These are phyloP conservation scores for Avena eriantha DNA, from an alignment of 176 grass and related monocot species.

Conservation along the genomic window DNA sequence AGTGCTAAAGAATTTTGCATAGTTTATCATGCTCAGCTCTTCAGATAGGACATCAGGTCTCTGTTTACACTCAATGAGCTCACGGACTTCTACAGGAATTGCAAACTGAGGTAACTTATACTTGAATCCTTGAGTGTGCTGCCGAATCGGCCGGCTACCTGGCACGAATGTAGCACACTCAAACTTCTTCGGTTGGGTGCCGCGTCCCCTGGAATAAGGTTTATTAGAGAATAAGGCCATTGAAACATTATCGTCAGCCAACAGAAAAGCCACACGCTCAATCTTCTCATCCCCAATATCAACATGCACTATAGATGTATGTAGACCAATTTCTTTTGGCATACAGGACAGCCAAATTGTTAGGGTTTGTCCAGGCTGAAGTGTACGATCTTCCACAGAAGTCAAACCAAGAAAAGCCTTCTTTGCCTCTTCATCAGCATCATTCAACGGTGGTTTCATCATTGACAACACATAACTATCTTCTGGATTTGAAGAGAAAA, in stretches of 20 bases:
- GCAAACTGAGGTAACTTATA: conserved; percentile 73
- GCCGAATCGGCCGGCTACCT: conserved; percentile 54
- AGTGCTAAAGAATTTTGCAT: conserved; percentile 68
- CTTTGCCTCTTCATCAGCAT: conserved; percentile 53
- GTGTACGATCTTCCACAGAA: conserved; percentile 73
- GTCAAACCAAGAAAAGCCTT: conserved; percentile 64
- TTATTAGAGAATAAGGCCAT: conserved; percentile 70
- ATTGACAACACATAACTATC: conserved; percentile 80
- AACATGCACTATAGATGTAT: conserved; percentile 88
- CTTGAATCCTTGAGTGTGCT: conserved; percentile 61
- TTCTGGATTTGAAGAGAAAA: conserved; percentile 90
- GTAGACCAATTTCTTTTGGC: conserved; percentile 86
- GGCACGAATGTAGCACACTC: conserved; percentile 59
- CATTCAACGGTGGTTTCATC: conserved; percentile 75
- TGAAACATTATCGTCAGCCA: conserved; percentile 83
- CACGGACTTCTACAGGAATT: conserved; percentile 65
- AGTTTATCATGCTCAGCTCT: conserved; percentile 66
- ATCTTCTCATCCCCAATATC: conserved; percentile 84
- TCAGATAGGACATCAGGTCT: conserved; percentile 64
- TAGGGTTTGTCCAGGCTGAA: conserved; percentile 73
- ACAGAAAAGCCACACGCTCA: conserved; percentile 80
- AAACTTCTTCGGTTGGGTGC: conserved; percentile 56
- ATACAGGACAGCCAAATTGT: conserved; percentile 91
- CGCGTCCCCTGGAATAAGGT: conserved; percentile 65
- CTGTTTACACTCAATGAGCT: conserved; percentile 72